A percentile compares a stretch with the other conserved stretches of the same genome.
These are phyloP conservation scores for Luvunga scandens DNA, from an alignment of 345 rosid species.

Conservation along the genomic window DNA sequence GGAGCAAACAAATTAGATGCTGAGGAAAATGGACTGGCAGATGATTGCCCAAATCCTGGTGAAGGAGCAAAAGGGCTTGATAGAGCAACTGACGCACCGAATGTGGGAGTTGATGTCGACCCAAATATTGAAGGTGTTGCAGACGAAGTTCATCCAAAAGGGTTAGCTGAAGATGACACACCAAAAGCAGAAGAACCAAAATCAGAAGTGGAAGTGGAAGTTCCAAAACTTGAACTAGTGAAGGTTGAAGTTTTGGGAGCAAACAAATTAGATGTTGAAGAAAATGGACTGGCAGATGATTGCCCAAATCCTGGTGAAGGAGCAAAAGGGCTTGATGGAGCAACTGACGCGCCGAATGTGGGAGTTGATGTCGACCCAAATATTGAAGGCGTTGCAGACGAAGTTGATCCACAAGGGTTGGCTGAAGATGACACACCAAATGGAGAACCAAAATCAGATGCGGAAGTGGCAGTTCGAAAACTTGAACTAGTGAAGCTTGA, in stretches of 20 bases:
- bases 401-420: conserved; percentile 43
- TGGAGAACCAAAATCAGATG: too few species aligned
- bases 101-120: conserved; percentile 41
- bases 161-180: conserved; percentile 37
- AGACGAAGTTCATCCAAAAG: conserved; percentile 46
- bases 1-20: conserved; percentile 49
- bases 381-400: conserved; percentile 36
- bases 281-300: conserved; percentile 54
- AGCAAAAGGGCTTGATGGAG: too few species aligned
- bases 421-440: conserved; percentile 39
- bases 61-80: too few species aligned
- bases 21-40: conserved; percentile 52
- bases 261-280: conserved; percentile 50
- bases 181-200: conserved; percentile 33
- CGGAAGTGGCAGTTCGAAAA: too few species aligned
- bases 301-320: conserved; percentile 43
- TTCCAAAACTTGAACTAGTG: conserved; percentile 36
- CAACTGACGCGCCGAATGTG: too few species aligned
- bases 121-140: conserved; percentile 43
- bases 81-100: too few species aligned
- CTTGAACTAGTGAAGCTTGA: too few species aligned
- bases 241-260: conserved; percentile 42
- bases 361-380: conserved; percentile 45
- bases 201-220: conserved; percentile 35
- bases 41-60: conserved; percentile 42